Percentiles rank a stretch among this genome's conserved stretches.
These are phyloP conservation scores for Dipodascopsis tothii DNA, from an alignment of 805 yeast genomes.

Conservation along the genomic window DNA sequence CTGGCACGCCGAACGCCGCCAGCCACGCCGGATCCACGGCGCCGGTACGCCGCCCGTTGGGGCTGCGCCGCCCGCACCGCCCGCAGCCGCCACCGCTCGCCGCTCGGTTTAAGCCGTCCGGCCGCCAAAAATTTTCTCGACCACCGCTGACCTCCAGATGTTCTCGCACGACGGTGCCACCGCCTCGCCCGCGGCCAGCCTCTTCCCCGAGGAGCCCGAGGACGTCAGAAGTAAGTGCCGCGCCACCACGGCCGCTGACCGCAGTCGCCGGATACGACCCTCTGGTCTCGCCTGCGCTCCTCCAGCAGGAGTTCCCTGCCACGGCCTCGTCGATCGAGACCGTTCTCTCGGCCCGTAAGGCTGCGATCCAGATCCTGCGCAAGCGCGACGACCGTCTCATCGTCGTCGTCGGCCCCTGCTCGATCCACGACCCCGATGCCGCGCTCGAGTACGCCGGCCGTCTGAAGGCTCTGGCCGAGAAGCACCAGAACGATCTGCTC, in stretches of 20 bases:
- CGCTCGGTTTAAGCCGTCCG: no score
- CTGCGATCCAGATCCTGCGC: conserved; percentile 63
- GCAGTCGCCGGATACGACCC: conserved; percentile 73
- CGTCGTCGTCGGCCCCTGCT: conserved; percentile 93
- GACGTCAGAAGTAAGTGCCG: conserved; percentile 23
- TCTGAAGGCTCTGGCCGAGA: conserved; percentile 59
- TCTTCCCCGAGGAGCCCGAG: conserved; percentile 24
- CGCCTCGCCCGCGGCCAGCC: conserved; percentile 16
- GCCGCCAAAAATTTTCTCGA: no score
- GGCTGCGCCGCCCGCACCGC: no score
- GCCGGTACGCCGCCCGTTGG: no score
- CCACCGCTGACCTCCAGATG: conserved; percentile 7
- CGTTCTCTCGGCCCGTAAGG: conserved; percentile 70
- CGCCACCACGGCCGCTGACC: not conserved
- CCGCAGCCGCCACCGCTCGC: no score
- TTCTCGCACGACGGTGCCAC: conserved; percentile 15
- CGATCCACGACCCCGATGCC: conserved; percentile 83
- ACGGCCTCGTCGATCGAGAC: conserved; percentile 34
- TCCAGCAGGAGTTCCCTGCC: conserved; percentile 72
- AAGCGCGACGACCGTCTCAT: conserved; percentile 76
- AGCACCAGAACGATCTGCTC: conserved; percentile 66
- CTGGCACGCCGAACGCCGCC: no score
- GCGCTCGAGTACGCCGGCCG: conserved; percentile 81
- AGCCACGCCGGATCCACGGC: no score
- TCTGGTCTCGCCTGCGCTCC: conserved; percentile 80